A percentile compares a stretch with the other conserved stretches of the same genome.
Conservation (phyloP, 1,139 yeast genomes). For the Candida neerlandica region DNA sequence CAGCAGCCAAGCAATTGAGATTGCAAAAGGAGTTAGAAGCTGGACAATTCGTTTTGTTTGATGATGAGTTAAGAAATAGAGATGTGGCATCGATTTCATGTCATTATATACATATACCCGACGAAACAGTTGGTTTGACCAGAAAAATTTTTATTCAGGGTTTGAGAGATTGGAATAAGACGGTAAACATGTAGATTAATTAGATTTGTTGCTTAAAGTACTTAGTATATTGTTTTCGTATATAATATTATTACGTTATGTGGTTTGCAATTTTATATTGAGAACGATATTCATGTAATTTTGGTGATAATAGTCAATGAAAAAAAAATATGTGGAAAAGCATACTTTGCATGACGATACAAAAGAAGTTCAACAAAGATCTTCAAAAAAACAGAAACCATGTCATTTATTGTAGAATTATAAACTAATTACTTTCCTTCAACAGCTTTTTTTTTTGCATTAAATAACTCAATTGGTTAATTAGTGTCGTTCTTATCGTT, state of each 20-base stretch:
- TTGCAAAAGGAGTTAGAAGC: conserved; percentile 42
- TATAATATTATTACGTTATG: neutral
- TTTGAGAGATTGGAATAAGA: conserved; percentile 37
- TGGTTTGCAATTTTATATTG: too few relatives aligned
- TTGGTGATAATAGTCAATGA: neutral
- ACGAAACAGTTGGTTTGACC: conserved; percentile 52
- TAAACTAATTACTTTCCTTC: neutral
- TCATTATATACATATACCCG: conserved; percentile 54
- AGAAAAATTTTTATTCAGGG: conserved; percentile 48
- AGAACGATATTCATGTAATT: neutral
- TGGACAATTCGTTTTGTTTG: conserved; percentile 62
- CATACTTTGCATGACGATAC: too few relatives aligned
- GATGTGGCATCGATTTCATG: conserved; percentile 69
- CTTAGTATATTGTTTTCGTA: neutral
- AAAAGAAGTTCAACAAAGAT: too few relatives aligned
- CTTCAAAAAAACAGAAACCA: too few relatives aligned
- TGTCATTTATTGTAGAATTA: too few relatives aligned
- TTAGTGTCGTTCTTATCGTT: conserved; percentile 25
- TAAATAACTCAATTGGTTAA: conserved; percentile 27
- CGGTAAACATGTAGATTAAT: conserved; percentile 3
- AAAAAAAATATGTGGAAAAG: neutral
- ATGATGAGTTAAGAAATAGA: conserved; percentile 66
- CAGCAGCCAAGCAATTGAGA: conserved; percentile 44
- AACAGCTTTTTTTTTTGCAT: conserved; percentile 11
- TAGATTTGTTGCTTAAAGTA: conserved; percentile 5